These are phyloP conservation scores for Metschnikowia aberdeeniae DNA, from an alignment of 805 yeast species.

Conservation along the genomic window DNA sequence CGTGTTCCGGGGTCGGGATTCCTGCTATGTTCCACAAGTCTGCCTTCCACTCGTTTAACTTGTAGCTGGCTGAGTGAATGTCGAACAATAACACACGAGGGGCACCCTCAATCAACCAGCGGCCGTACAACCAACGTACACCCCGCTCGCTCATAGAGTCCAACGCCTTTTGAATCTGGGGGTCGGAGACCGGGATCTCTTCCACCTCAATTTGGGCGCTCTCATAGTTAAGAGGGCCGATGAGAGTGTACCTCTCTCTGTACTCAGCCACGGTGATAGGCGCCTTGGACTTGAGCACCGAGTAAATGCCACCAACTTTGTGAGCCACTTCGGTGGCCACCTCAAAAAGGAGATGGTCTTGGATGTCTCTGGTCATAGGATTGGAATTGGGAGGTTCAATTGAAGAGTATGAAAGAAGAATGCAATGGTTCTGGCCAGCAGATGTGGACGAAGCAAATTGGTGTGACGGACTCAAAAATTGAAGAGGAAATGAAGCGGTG, in stretches of 20 bases:
- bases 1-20: constrained; percentile 89
- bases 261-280: constrained; percentile 95
- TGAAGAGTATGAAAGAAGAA: background rate
- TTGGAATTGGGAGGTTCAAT: background rate
- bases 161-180: constrained; percentile 55
- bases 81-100: constrained; percentile 91
- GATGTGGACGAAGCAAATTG: background rate
- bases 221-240: constrained; percentile 80
- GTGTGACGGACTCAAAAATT: background rate
- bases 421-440: constrained; percentile 1
- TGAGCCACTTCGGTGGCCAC: constrained; percentile 97
- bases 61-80: constrained; percentile 62
- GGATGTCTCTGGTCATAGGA: constrained; percentile 74
- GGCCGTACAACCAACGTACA: constrained; percentile 76
- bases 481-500: background rate
- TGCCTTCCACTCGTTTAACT: constrained; percentile 87
- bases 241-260: constrained; percentile 74
- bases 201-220: constrained; percentile 82
- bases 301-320: constrained; percentile 95
- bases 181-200: constrained; percentile 56
- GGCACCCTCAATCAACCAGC: constrained; percentile 98
- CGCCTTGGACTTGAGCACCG: constrained; percentile 93
- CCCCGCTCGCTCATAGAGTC: constrained; percentile 82
- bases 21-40: constrained; percentile 91
- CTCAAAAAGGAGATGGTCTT: constrained; percentile 84